Conservation (phyloP, 495 filamentous ascomycete genomes). For the Penicillium flavigenum region DNA sequence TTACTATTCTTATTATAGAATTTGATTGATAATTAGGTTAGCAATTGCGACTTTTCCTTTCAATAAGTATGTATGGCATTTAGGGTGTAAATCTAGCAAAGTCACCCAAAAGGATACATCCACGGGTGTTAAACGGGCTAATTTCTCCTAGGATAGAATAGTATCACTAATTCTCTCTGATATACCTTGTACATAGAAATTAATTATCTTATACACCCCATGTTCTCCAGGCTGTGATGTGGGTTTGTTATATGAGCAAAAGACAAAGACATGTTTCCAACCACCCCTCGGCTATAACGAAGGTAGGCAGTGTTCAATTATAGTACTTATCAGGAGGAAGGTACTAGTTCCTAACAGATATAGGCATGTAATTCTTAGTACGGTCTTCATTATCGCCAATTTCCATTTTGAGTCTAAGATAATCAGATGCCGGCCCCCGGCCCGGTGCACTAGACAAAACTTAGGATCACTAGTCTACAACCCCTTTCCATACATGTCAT, state of each 20-base stretch:
- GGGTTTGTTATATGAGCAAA: not conserved
- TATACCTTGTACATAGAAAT: not conserved
- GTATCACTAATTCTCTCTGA: too few relatives aligned
- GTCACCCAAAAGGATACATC: not conserved
- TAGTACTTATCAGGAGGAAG: not conserved
- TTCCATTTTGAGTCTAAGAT: not conserved
- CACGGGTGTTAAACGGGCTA: not conserved
- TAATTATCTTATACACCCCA: not conserved
- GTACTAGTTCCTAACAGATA: not conserved
- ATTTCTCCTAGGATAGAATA: not conserved
- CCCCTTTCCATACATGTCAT: not conserved
- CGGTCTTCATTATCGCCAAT: not conserved
- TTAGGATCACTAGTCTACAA: not conserved
- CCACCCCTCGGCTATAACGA: too few relatives aligned
- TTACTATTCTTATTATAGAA: too few relatives aligned
- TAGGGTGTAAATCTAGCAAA: too few relatives aligned
- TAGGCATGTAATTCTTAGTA: not conserved
- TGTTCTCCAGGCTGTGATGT: not conserved
- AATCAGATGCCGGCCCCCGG: not conserved
- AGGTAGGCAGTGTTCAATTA: too few relatives aligned
- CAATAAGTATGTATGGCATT: too few relatives aligned
- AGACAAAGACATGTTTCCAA: too few relatives aligned
- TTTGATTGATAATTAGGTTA: too few relatives aligned
- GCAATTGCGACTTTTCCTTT: too few relatives aligned
- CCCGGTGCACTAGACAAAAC: not conserved